These are phyloP conservation scores for Suillus brevipes DNA, from an alignment of 768 basidiomycete species.

Conservation along the genomic window DNA sequence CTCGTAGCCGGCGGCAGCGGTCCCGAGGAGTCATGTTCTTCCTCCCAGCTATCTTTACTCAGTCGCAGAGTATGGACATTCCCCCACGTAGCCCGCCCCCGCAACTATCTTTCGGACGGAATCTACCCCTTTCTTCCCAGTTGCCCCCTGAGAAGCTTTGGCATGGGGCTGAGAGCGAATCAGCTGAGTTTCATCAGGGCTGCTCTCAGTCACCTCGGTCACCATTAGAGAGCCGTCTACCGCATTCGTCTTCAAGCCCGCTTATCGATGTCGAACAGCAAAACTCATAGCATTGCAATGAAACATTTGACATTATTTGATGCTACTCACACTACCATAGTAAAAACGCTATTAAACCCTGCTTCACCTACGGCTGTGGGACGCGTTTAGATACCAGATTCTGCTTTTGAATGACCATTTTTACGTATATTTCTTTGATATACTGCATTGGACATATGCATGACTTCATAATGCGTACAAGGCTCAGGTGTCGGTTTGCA, in stretches of 20 bases:
- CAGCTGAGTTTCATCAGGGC: constrained; percentile 27
- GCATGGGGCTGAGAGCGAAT: constrained; percentile 35
- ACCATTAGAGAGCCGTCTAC: constrained; percentile 25
- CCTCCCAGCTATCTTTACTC: constrained; percentile 77
- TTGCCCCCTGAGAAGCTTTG: constrained; percentile 49
- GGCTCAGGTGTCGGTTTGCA: background rate
- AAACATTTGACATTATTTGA: constrained; percentile 14
- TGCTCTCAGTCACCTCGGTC: constrained; percentile 29
- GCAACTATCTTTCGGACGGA: constrained; percentile 17
- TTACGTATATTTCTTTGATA: background rate
- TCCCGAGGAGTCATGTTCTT: constrained; percentile 74
- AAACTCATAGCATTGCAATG: constrained; percentile 20
- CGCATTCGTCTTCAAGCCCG: constrained; percentile 24
- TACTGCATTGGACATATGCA: background rate
- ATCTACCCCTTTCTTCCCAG: constrained; percentile 12
- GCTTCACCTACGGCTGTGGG: constrained; percentile 33
- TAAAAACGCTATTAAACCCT: constrained; percentile 26
- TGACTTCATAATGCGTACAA: background rate
- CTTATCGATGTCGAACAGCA: constrained; percentile 31
- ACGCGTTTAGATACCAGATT: constrained; percentile 15
- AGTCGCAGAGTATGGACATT: constrained; percentile 35
- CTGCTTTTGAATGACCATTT: constrained; percentile 5
- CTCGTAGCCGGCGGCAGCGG: constrained; percentile 47
- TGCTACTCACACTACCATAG: constrained; percentile 26
- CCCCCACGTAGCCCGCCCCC: constrained; percentile 33